Evolutionary conservation across 176 grass and related monocot species (phyloP), one percentile per base, ranked within the genome.

Genomic region (Carex pumila): DNA sequence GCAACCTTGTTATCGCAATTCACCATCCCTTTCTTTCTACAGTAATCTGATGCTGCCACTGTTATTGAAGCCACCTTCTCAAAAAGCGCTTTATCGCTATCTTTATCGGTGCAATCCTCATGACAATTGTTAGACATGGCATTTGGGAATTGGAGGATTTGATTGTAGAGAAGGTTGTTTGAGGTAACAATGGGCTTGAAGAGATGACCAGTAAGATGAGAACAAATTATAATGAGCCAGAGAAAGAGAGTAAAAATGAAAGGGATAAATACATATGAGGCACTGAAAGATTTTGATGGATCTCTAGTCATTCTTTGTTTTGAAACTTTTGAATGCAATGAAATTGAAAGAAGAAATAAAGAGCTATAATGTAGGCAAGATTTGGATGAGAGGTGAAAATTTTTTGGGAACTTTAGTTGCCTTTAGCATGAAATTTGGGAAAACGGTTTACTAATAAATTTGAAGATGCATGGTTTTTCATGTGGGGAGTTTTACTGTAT

Each of bases 1-100:
- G 83, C 87, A 58, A 89, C 83, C 87, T 85, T 89, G 12, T 41
- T 22, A 75, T 65, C 22, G 37, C 17, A 31, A 75, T 12, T 53
- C 18, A 2, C 79, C 18, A 12, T 31, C 3, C 21, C 81, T 4
- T 82, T 82, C 37, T 30, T 82, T 13, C 7, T 80, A 50, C 87
- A 50, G 2, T 47, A 37, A 54, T 68, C 64, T 29, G 67, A 25
- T 66, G 30, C 19, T 50, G 15, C 62, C 47, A 32, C 39, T 29
- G 50, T 67, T 71, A 36, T 8, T 50, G 67, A 76, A 60, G 84
- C 29, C 17, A 71, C 37, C 53, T 39, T 79, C 71, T 45, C 17
- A 65, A 85, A 41, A 22, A 80, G 43, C 65, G 31, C 39, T 21
- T 73, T 29, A 61, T 85, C 75, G 39, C 30, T 17, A 71, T 84